Conservation (phyloP, 257 asterid genomes). For the Handroanthus guayacan region DNA sequence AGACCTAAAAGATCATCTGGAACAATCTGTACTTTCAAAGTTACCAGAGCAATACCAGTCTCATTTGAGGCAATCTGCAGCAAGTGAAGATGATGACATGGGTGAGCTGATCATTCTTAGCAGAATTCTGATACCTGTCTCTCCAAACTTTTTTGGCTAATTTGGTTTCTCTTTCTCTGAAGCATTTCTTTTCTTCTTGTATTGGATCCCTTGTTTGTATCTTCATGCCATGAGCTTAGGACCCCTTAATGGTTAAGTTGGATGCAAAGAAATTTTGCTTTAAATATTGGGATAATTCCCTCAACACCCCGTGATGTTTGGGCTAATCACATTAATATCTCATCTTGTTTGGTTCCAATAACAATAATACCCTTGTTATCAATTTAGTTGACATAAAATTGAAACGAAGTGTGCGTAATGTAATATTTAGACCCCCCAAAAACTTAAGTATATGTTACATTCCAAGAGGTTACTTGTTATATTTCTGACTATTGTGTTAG, state of each 20-base stretch:
- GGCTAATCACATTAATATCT: too few species aligned
- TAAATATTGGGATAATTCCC: too few species aligned
- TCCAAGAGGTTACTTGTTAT: too few species aligned
- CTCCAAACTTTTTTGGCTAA: neutral
- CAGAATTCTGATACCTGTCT: constrained; percentile 14
- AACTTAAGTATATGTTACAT: too few species aligned
- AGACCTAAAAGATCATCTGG: constrained; percentile 69
- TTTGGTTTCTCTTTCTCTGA: neutral
- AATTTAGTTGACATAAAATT: too few species aligned
- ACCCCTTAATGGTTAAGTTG: neutral
- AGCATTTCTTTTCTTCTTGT: constrained; percentile 4
- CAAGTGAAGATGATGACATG: constrained; percentile 91
- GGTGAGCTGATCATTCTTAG: constrained; percentile 55
- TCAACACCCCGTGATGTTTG: too few species aligned
- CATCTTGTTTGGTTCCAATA: too few species aligned
- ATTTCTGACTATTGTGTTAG: too few species aligned
- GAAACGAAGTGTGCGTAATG: too few species aligned
- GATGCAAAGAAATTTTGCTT: neutral
- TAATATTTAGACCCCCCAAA: too few species aligned
- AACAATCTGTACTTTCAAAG: constrained; percentile 76
- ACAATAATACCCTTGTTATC: too few species aligned
- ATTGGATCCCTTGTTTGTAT: neutral
- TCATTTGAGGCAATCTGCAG: constrained; percentile 79
- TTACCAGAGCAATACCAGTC: constrained; percentile 84
- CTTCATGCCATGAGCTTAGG: neutral